These are phyloP conservation scores for Rutidosis leptorrhynchoides DNA, from an alignment of 129 eudicot species.

Conservation along the genomic window DNA sequence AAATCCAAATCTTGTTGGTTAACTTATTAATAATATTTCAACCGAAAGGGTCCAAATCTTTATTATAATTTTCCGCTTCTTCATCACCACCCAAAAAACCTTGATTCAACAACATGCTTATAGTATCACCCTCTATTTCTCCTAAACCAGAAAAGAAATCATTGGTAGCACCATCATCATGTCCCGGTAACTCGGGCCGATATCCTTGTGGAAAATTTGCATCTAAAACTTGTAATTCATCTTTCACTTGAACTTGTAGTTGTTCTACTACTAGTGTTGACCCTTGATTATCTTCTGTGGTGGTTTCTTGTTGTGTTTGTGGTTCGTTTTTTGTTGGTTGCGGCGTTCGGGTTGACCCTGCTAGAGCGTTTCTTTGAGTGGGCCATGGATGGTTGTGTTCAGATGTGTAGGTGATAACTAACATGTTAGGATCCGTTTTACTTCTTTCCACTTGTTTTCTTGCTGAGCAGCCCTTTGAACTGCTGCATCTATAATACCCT, in stretches of 20 bases:
- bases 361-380: slow-evolving; percentile 88
- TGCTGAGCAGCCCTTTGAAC: slow-evolving; percentile 95
- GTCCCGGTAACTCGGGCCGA: slow-evolving; percentile 46
- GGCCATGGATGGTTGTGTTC: slow-evolving; percentile 99
- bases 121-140: slow-evolving; percentile 71
- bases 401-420: slow-evolving; percentile 88
- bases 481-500: slow-evolving; percentile 94
- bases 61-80: slow-evolving; percentile 35
- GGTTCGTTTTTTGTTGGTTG: slow-evolving; percentile 49
- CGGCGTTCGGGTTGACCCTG: slow-evolving; percentile 74
- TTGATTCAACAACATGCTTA: slow-evolving; percentile 57
- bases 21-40: slow-evolving; percentile 10
- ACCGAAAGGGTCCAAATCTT: slow-evolving; percentile 69
- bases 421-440: slow-evolving; percentile 88
- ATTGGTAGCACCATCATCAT: slow-evolving; percentile 1
- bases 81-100: slow-evolving; percentile 50
- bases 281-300: slow-evolving; percentile 32
- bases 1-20: slow-evolving; percentile 9
- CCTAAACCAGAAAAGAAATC: slow-evolving; percentile 83
- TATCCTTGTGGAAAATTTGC: slow-evolving; percentile 46
- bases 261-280: slow-evolving; percentile 5
- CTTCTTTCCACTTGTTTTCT: slow-evolving; percentile 94
- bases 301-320: slow-evolving; percentile 6
- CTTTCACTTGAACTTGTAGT: slow-evolving; percentile 27
- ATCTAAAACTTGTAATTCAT: slow-evolving; percentile 30